phyloP scores from a whole-genome alignment of 139 green algal species.

The Chlorella sp. region DNA sequence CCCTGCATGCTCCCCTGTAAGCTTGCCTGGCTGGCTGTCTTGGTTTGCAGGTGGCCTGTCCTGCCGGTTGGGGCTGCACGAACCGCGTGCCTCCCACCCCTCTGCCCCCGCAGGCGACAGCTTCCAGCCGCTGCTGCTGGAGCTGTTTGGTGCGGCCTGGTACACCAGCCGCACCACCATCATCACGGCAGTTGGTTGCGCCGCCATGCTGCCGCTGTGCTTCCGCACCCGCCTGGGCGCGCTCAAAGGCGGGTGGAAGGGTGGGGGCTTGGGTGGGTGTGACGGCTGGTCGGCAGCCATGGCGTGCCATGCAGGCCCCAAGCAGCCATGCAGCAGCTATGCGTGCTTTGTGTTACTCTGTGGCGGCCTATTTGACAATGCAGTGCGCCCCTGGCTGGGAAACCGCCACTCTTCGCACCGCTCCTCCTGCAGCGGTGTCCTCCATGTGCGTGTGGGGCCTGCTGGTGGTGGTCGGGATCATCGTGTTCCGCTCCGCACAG shows the following conservation, averaged over 20 bases:
- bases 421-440: conserved; percentile 34
- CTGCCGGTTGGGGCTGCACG: too few species aligned
- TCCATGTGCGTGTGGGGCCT: conserved; percentile 36
- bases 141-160: conserved; percentile 2
- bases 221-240: conserved; percentile 43
- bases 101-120: conserved; percentile 54
- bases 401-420: not conserved
- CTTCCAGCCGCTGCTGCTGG: conserved; percentile 57
- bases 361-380: too few species aligned
- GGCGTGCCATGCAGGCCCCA: too few species aligned
- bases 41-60: too few species aligned
- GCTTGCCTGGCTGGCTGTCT: too few species aligned
- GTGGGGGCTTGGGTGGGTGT: too few species aligned
- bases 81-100: too few species aligned
- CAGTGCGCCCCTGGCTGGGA: not conserved
- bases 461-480: conserved; percentile 45
- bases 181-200: conserved; percentile 24
- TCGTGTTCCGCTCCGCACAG: conserved; percentile 29
- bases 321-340: not conserved
- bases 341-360: not conserved
- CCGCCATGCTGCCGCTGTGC: conserved; percentile 63
- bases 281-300: too few species aligned
- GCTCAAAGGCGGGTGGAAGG: not conserved
- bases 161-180: conserved; percentile 36
- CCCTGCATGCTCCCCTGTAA: too few species aligned